phyloP scores from a whole-genome alignment of 202 grass and related monocot genomes.

The Musa balbisiana region DNA sequence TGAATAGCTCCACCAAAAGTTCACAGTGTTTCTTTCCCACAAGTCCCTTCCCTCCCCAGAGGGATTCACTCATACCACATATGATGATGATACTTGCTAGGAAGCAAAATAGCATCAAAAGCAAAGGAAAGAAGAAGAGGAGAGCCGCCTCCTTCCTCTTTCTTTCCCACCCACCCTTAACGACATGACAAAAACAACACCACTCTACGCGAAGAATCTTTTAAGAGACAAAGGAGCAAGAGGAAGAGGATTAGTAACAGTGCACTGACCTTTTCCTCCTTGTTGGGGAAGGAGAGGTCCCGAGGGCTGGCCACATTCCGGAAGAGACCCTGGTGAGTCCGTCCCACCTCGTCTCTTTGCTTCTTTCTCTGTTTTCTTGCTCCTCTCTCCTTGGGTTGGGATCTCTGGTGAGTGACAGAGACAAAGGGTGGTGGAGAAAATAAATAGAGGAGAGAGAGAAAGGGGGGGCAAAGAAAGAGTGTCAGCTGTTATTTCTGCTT shows the following conservation, averaged over 20 bases:
- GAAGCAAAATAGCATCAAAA: too few relatives aligned
- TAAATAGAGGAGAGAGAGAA: constrained; percentile 10
- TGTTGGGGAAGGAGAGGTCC: not conserved
- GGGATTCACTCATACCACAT: not conserved
- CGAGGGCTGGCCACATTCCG: not conserved
- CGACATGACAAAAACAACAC: not conserved
- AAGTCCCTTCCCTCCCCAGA: not conserved
- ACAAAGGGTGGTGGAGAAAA: constrained; percentile 14
- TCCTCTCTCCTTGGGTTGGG: not conserved
- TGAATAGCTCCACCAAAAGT: not conserved
- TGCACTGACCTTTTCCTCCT: not conserved
- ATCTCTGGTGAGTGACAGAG: not conserved
- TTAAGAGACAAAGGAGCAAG: not conserved
- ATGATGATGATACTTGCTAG: too few relatives aligned
- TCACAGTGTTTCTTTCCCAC: not conserved
- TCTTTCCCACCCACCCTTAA: not conserved
- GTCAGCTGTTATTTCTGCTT: constrained; percentile 59
- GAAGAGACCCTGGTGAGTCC: not conserved
- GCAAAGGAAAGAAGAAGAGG: too few relatives aligned
- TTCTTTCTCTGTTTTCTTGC: not conserved
- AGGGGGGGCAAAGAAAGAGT: constrained; percentile 44
- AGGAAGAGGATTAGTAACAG: not conserved
- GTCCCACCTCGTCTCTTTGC: not conserved
- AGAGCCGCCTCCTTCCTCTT: too few relatives aligned
- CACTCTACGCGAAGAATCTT: not conserved